phyloP scores from a whole-genome alignment of 768 basidiomycete genomes.

The Lactarius hatsudake region DNA sequence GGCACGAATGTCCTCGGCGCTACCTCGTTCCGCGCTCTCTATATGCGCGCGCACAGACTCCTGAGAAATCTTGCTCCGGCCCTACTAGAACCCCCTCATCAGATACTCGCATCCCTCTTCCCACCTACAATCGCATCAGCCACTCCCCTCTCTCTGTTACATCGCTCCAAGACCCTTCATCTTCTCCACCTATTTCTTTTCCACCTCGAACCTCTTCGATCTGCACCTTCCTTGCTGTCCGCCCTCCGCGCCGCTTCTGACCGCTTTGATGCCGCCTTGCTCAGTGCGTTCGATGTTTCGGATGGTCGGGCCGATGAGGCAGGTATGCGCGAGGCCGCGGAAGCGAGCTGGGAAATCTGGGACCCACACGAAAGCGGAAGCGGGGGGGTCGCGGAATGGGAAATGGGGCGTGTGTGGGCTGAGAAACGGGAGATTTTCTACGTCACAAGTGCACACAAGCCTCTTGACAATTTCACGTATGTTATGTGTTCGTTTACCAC shows the following conservation, averaged over 20 bases:
- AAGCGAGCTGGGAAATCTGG: conserved; percentile 85
- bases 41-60: conserved; percentile 61
- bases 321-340: conserved; percentile 78
- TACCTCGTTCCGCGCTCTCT: conserved; percentile 51
- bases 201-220: conserved; percentile 66
- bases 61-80: conserved; percentile 58
- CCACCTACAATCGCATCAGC: conserved; percentile 34
- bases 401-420: conserved; percentile 92
- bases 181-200: conserved; percentile 77
- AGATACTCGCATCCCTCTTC: conserved; percentile 59
- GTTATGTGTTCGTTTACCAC: conserved; percentile 30
- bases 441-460: conserved; percentile 74
- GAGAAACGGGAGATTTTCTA: conserved; percentile 96
- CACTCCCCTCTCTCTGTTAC: conserved; percentile 39
- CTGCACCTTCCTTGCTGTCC: conserved; percentile 59
- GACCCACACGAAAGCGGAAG: conserved; percentile 34
- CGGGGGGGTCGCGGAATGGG: conserved; percentile 61
- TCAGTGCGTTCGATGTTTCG: conserved; percentile 87
- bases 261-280: conserved; percentile 79
- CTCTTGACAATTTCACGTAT: conserved; percentile 79
- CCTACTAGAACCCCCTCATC: conserved; percentile 62
- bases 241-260: conserved; percentile 79
- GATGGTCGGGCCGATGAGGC: conserved; percentile 71
- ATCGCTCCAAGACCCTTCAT: conserved; percentile 50
- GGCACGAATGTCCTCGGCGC: conserved; percentile 37